Evolutionary conservation across 352 stramenopile species (phyloP).

Genomic region (Pythium aristosporum): DNA sequence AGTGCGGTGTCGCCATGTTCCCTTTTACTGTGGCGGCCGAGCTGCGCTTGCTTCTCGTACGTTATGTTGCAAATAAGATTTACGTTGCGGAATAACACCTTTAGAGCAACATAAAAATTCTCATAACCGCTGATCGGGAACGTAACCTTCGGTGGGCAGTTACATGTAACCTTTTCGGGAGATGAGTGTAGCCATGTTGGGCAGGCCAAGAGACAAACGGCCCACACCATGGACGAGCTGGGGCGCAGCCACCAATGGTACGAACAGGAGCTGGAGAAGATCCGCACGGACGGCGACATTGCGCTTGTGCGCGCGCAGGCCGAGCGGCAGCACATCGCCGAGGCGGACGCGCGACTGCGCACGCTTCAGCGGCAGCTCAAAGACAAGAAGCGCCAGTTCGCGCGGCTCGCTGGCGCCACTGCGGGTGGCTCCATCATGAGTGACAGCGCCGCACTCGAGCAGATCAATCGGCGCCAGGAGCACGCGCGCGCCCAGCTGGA

Average conservation of each 20-base stretch:
- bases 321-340: constrained; percentile 86
- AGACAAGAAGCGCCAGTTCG: constrained; percentile 79
- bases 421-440: constrained; percentile 8
- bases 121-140: too few species aligned
- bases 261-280: constrained; percentile 89
- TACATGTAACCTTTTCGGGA: too few species aligned
- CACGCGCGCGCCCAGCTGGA: constrained; percentile 68
- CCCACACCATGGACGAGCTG: constrained; percentile 9
- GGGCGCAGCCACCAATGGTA: constrained; percentile 30
- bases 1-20: constrained; percentile 1
- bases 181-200: constrained; percentile 5
- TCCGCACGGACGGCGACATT: constrained; percentile 65
- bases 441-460: constrained; percentile 29
- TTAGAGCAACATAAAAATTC: too few species aligned
- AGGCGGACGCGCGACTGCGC: constrained; percentile 86
- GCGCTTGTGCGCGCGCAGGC: constrained; percentile 70
- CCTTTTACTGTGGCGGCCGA: neutral
- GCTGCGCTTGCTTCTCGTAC: neutral
- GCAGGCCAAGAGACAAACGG: neutral
- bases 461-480: constrained; percentile 42
- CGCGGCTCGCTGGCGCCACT: constrained; percentile 21
- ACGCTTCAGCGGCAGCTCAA: constrained; percentile 83
- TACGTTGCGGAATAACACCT: neutral
- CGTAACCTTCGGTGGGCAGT: too few species aligned
- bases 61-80: neutral